Conservation (phyloP, 169 alveolate species). For the Babesia microti region DNA sequence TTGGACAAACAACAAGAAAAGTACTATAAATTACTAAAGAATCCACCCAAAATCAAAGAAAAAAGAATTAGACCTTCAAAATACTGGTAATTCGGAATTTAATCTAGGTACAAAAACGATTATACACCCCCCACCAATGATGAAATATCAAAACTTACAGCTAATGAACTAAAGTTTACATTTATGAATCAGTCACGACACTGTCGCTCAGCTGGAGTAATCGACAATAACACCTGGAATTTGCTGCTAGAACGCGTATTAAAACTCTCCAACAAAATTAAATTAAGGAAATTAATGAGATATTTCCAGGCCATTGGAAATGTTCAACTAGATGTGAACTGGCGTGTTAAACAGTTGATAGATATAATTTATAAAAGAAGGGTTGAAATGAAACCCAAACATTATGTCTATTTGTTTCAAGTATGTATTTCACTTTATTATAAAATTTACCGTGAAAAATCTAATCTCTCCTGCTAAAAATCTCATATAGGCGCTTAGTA, state of each 20-base stretch:
- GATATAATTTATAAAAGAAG: conserved; percentile 47
- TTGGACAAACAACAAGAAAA: conserved; percentile 6
- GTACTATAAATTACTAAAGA: conserved; percentile 5
- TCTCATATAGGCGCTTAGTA: conserved; percentile 24
- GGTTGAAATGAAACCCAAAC: conserved; percentile 60
- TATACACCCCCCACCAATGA: conserved; percentile 26
- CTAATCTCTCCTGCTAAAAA: no score
- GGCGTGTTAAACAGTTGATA: conserved; percentile 18
- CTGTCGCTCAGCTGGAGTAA: neutral
- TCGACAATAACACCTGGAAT: conserved; percentile 19
- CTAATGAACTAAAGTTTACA: conserved; percentile 31
- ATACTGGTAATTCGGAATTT: conserved; percentile 15
- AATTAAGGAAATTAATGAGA: conserved; percentile 46
- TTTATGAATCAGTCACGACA: conserved; percentile 43
- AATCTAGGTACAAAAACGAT: conserved; percentile 21
- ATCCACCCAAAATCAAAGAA: neutral
- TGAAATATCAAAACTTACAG: conserved; percentile 12
- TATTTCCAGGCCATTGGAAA: conserved; percentile 51
- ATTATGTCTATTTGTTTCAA: conserved; percentile 59
- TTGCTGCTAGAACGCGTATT: conserved; percentile 30
- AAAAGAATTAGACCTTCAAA: conserved; percentile 23
- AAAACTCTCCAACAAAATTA: conserved; percentile 25
- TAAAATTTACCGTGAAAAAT: neutral
- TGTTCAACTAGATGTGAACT: conserved; percentile 7
- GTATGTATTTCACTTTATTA: conserved; percentile 11